Evolutionary conservation across 257 asterid genomes (phyloP), one percentile per base, ranked within the genome.

Genomic region (Salvia hispanica): DNA sequence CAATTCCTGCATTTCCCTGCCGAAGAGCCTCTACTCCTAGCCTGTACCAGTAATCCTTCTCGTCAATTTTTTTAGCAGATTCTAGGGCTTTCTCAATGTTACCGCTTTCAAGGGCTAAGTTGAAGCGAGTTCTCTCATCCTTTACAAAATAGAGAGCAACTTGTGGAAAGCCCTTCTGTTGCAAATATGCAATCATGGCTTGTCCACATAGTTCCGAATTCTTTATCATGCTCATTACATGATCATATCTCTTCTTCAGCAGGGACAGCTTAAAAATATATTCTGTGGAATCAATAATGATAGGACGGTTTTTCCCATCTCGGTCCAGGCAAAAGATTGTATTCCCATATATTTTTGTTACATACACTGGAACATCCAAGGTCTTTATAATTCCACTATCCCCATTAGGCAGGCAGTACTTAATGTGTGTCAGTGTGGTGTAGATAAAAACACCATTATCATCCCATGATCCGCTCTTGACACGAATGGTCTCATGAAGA

Each of bases 391-490:
- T 94, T 56, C 99, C 99, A 79, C 90, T 91, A 58, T 90, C 99
- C 39, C 99, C 99, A 67, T 91, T 94, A 43, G 96, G 99, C 70
- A 94, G 90, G 85, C 99, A 94, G 61, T 94, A 94, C 86, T 94
- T 94, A 71, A 94, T 89, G 74, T 94, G 98, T 0, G 96, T 94
- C 67, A 94, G 78, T 9, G 99, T 94, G 3, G 99, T 91, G 64
- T 94, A 91, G 40, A 94, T 83, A 65, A 94, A 94, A 54, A 91
- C 96, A 53, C 99, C 99, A 59, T 88, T 91, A 66, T 94, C 99
- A 68, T 94, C 98, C 99, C 99, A 94, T 7, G 95, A 96, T 76
- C 99, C 99, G 68, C 96, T 94, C 81, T 94, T 94, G 74, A 94
- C 98, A 45, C 99, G 96, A 70, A 94, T 94, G 2, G 99, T 94